These are phyloP conservation scores for Candida coquimbonensis DNA, from an alignment of 805 yeast genomes.

Conservation along the genomic window DNA sequence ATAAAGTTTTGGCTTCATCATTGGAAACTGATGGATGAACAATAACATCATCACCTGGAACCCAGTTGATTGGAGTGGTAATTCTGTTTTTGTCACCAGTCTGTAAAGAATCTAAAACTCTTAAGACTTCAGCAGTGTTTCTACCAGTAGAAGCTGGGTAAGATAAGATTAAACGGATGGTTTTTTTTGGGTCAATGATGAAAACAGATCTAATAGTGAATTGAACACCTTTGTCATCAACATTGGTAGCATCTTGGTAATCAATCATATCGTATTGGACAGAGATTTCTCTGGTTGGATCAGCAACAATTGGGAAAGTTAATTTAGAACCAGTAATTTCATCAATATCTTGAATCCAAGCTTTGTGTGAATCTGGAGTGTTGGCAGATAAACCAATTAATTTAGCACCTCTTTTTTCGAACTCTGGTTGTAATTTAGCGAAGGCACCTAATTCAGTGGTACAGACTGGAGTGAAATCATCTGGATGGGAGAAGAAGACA, in stretches of 20 bases:
- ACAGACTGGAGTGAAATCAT: constrained; percentile 74
- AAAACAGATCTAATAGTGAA: constrained; percentile 68
- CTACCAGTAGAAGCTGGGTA: constrained; percentile 74
- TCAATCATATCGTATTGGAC: constrained; percentile 63
- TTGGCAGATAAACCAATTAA: constrained; percentile 66
- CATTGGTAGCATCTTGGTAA: constrained; percentile 59
- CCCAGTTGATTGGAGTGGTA: constrained; percentile 71
- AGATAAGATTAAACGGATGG: constrained; percentile 52
- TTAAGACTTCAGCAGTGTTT: constrained; percentile 66
- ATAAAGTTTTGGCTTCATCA: constrained; percentile 50
- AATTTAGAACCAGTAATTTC: constrained; percentile 55
- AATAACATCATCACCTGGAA: constrained; percentile 66
- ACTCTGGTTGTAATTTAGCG: constrained; percentile 64
- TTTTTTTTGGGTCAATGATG: constrained; percentile 62
- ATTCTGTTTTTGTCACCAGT: constrained; percentile 53
- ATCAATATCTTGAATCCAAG: constrained; percentile 68
- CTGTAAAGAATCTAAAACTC: constrained; percentile 67
- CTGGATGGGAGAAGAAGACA: constrained; percentile 69
- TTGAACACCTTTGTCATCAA: constrained; percentile 57
- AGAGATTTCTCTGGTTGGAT: constrained; percentile 54
- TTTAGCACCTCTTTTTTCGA: constrained; percentile 55
- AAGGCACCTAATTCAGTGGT: constrained; percentile 76
- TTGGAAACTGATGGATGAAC: constrained; percentile 60
- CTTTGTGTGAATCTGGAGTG: constrained; percentile 50
- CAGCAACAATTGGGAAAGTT: constrained; percentile 64